phyloP scores from a whole-genome alignment of 495 filamentous ascomycete genomes.

The Monascus purpureus region DNA sequence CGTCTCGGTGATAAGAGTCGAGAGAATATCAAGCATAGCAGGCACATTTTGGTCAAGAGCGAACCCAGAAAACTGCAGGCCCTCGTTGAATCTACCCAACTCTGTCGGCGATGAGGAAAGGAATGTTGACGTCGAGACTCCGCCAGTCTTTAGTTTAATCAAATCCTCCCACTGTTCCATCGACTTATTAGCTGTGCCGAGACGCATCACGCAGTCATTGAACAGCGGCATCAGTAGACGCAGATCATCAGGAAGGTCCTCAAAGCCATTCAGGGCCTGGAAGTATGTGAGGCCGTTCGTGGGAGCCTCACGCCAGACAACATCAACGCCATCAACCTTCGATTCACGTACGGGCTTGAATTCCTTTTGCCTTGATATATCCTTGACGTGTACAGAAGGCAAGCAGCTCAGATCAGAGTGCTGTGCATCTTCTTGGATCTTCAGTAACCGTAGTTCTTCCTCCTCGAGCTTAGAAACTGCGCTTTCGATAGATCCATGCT shows the following conservation, averaged over 20 bases:
- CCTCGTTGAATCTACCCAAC: constrained; percentile 57
- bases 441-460: constrained; percentile 66
- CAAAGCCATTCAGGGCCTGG: constrained; percentile 67
- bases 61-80: constrained; percentile 67
- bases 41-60: constrained; percentile 80
- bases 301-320: constrained; percentile 83
- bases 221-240: constrained; percentile 79
- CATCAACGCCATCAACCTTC: constrained; percentile 47
- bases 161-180: constrained; percentile 94
- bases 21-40: constrained; percentile 78
- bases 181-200: constrained; percentile 72
- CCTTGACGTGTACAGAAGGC: constrained; percentile 71
- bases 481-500: constrained; percentile 54
- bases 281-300: constrained; percentile 97
- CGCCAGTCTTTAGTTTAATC: constrained; percentile 95
- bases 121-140: constrained; percentile 67
- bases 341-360: constrained; percentile 54
- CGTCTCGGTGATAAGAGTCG: constrained; percentile 68
- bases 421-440: constrained; percentile 68
- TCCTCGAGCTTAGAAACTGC: constrained; percentile 55
- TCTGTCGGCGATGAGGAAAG: constrained; percentile 60
- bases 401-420: constrained; percentile 75
- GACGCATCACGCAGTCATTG: constrained; percentile 78
- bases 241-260: constrained; percentile 72
- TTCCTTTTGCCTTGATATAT: constrained; percentile 72